These are phyloP conservation scores for Cladophialophora bantiana DNA, from an alignment of 2,329 filamentous ascomycete genomes.

Conservation along the genomic window DNA sequence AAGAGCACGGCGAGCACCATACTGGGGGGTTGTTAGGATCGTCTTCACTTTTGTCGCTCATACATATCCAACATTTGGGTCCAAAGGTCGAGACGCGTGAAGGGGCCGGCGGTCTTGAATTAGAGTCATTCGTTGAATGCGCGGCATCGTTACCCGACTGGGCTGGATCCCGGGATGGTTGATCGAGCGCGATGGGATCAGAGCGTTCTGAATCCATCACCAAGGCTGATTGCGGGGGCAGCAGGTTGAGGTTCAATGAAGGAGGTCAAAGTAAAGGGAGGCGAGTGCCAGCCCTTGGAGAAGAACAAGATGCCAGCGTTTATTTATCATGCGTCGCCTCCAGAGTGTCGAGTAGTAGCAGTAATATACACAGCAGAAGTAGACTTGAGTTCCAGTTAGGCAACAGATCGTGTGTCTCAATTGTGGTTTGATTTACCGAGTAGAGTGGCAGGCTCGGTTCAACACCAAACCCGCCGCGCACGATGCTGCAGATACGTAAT, in stretches of 20 bases:
- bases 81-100: slow-evolving; percentile 46
- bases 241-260: neutral
- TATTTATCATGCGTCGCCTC: neutral
- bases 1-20: slow-evolving; percentile 91
- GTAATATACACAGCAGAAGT: neutral
- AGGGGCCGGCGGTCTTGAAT: slow-evolving; percentile 28
- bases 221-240: neutral
- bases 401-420: slow-evolving; percentile 8
- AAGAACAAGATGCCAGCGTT: neutral
- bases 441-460: neutral
- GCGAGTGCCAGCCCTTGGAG: neutral
- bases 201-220: slow-evolving; percentile 42
- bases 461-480: neutral
- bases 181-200: slow-evolving; percentile 39
- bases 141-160: slow-evolving; percentile 7
- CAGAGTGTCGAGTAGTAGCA: neutral
- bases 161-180: slow-evolving; percentile 26
- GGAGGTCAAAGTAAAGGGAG: neutral
- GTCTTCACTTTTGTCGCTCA: slow-evolving; percentile 70
- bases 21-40: slow-evolving; percentile 61
- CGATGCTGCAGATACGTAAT: neutral
- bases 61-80: slow-evolving; percentile 73
- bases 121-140: neutral
- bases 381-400: neutral
- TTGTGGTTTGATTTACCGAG: neutral